Base-by-base conservation (phyloP, 148 eudicot genomes). In the Nepenthes gracilis region DNA sequence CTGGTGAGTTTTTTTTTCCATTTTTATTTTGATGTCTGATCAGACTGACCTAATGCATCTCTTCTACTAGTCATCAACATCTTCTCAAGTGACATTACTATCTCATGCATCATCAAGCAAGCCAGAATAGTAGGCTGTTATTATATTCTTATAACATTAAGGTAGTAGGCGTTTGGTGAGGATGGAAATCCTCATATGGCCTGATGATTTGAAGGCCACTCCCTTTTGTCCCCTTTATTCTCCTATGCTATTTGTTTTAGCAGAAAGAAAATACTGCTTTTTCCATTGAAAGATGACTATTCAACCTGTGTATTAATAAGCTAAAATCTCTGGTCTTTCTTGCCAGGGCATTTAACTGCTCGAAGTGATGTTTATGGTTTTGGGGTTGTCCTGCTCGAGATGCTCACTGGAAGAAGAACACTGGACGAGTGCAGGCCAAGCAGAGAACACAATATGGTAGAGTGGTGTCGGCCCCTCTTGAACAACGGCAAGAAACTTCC, bases 371-470 rank as follows among this genome's bases (percentile, higher is more conserved):
- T 88, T 2, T 88, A 88, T 61, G 96, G 92, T 43, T 88, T 78
- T 52, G 92, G 96, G 65, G 96, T 88, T 1, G 96, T 88, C 56
- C 77, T 88, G 51, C 86, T 88, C 9, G 96, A 88, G 79, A 85
- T 88, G 96, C 83, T 88, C 33, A 85, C 83, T 13, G 96, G 96
- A 66, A 77, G 83, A 67, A 77, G 81, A 68, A 86, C 92, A 38
- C 65, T 88, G 74, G 96, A 88, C 75, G 83, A 81, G 73, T 77
- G 88, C 71, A 79, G 86, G 71, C 85, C 92, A 14, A 79, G 86
- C 69, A 81, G 85, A 60, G 96, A 88, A 64, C 92, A 88, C 64
- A 88, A 79, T 60, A 73, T 88, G 55, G 96, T 88, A 0, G 96
- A 88, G 55, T 88, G 88, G 88, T 88, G 92, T 33, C 84, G 92